Base-by-base conservation (phyloP, 2,329 filamentous ascomycete species). In the Zymoseptoria tritici region DNA sequence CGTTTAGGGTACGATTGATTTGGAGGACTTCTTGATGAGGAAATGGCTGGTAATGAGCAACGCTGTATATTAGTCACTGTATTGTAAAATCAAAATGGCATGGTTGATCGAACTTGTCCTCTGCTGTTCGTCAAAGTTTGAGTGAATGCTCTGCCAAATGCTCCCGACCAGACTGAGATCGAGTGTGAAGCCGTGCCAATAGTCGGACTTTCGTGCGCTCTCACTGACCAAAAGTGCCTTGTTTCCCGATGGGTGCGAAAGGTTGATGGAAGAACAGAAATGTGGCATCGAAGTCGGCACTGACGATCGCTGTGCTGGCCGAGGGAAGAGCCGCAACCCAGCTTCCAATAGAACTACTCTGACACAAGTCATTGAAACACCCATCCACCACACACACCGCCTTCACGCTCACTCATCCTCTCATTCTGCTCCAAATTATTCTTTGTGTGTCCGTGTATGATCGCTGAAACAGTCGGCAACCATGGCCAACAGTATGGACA, bases 401-500 rank as follows among this genome's bases (percentile, higher is more conserved):
- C 36, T 46, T 46, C 36, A 46, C 36, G 16, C 36, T 46, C 36
- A 46, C 36, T 46, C 36, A 13, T 16, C 36, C 36, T 46, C 36
- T 46, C 36, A n/a, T 46, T 46, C 36, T 46, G 11, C 36, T 46
- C 5, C 16, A 6, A 16, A 16, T 16, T n/a, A 46, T 46, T 46
- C 36, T 46, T 46, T 46, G 36, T 16, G 36, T 16, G 11, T n/a
- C 16, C 13, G 36, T 46, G 36, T 46, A 11, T n/a, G 36, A 46
- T 46, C 13, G 36, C 36, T 46, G 36, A 46, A 52, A 24, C 19
- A n/a, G 16, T 21, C 50, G 50, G 50, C n/a, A 24, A 52, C 22
- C 50, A 52, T 52, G 50, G 50, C 50, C 20, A 24, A 52, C 57
- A 54, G 87, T 71, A 83, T 93, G 72, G 87, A 89, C 74, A 85